phyloP scores from a whole-genome alignment of 805 yeast species.

The Ogataea methylovora region DNA sequence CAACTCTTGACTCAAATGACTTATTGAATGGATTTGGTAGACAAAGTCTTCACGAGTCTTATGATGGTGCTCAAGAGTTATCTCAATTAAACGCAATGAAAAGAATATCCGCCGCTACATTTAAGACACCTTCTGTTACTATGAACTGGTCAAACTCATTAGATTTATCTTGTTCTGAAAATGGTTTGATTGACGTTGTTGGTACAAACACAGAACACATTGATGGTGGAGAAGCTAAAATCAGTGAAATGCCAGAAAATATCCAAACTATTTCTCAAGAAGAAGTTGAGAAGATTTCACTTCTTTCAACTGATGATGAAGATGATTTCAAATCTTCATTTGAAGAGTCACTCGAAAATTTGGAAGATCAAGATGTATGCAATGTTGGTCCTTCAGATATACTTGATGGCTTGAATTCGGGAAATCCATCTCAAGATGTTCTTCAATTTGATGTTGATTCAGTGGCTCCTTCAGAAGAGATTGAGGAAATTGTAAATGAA shows the following conservation, averaged over 20 bases:
- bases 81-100: slow-evolving; percentile 7
- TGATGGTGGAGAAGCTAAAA: background rate
- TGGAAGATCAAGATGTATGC: too few species aligned
- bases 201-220: too few species aligned
- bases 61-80: slow-evolving; percentile 1
- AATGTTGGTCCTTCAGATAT: too few species aligned
- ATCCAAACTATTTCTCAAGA: slow-evolving; percentile 6
- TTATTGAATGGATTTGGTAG: background rate
- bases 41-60: background rate
- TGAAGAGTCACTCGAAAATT: too few species aligned
- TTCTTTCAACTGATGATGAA: slow-evolving; percentile 3
- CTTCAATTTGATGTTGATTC: too few species aligned
- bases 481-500: too few species aligned
- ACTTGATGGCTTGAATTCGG: too few species aligned
- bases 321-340: slow-evolving; percentile 4
- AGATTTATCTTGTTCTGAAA: slow-evolving; percentile 14
- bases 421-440: too few species aligned
- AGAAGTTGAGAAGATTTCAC: slow-evolving; percentile 11
- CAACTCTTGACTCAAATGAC: background rate
- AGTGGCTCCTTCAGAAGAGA: too few species aligned
- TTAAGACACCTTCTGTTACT: slow-evolving; percentile 26
- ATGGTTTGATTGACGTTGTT: slow-evolving; percentile 4
- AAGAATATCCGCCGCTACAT: slow-evolving; percentile 18
- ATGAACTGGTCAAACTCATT: slow-evolving; percentile 29
- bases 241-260: background rate